Evolutionary conservation across 2,329 filamentous ascomycete genomes (phyloP).

Genomic region (Pyrenophora teres): DNA sequence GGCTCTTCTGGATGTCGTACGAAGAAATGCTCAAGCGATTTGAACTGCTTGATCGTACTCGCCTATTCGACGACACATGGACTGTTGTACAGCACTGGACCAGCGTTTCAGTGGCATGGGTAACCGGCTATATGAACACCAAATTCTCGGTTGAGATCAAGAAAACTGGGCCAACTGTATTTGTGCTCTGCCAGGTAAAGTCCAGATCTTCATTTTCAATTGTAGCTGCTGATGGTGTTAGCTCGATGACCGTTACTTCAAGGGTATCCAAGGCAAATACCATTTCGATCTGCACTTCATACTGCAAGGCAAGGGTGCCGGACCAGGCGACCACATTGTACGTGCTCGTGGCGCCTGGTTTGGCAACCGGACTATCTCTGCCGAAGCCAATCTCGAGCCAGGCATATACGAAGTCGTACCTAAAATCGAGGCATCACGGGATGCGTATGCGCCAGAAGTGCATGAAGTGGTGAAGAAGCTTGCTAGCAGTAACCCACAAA

Average conservation of each 20-base stretch:
- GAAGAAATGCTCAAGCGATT: slow-evolving; percentile 62
- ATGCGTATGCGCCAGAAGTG: slow-evolving; percentile 55
- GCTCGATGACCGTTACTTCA: slow-evolving; percentile 64
- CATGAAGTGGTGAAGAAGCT: slow-evolving; percentile 64
- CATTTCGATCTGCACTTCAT: slow-evolving; percentile 62
- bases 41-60: slow-evolving; percentile 62
- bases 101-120: slow-evolving; percentile 62
- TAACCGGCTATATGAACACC: slow-evolving; percentile 64
- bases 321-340: slow-evolving; percentile 59
- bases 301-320: slow-evolving; percentile 56
- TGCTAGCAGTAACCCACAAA: slow-evolving; percentile 49
- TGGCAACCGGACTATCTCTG: slow-evolving; percentile 74
- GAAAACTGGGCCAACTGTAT: slow-evolving; percentile 58
- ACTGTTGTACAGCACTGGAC: slow-evolving; percentile 65
- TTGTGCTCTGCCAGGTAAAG: slow-evolving; percentile 62
- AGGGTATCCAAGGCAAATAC: slow-evolving; percentile 61
- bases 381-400: slow-evolving; percentile 73
- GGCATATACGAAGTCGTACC: slow-evolving; percentile 76
- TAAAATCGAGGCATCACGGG: slow-evolving; percentile 69
- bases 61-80: slow-evolving; percentile 64
- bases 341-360: slow-evolving; percentile 56
- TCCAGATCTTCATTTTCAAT: slow-evolving; percentile 21
- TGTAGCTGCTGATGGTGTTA: slow-evolving; percentile 49
- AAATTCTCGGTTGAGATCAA: slow-evolving; percentile 62
- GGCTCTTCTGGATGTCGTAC: slow-evolving; percentile 66